These are phyloP conservation scores for Pythium graminicola DNA, from an alignment of 352 stramenopile species.

Conservation along the genomic window DNA sequence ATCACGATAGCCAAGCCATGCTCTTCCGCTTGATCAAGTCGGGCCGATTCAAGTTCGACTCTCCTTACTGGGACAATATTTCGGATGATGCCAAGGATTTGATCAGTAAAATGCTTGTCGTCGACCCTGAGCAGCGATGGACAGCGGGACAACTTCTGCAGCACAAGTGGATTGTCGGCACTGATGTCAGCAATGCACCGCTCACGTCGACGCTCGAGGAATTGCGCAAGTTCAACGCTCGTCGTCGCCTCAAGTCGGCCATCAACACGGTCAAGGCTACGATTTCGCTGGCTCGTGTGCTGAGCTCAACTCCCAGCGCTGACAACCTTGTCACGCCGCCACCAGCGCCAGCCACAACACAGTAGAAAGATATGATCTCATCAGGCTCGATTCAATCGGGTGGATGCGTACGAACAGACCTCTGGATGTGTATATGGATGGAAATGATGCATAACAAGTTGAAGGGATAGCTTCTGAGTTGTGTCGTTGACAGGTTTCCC, in stretches of 20 bases:
- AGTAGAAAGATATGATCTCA: slow-evolving; percentile 8
- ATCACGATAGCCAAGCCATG: slow-evolving; percentile 88
- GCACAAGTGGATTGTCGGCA: slow-evolving; percentile 87
- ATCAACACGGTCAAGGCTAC: slow-evolving; percentile 87
- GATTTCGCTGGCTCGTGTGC: slow-evolving; percentile 67
- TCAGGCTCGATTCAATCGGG: too few species aligned
- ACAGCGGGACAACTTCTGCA: slow-evolving; percentile 61
- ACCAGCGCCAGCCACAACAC: slow-evolving; percentile 8
- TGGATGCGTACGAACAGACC: not conserved
- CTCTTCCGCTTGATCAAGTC: slow-evolving; percentile 76
- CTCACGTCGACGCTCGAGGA: slow-evolving; percentile 84
- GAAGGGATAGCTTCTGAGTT: not conserved
- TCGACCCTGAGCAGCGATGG: slow-evolving; percentile 77
- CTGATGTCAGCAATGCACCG: slow-evolving; percentile 55
- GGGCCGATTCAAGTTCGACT: slow-evolving; percentile 89
- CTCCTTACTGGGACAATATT: slow-evolving; percentile 93
- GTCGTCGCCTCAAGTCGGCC: slow-evolving; percentile 91
- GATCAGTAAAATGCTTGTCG: slow-evolving; percentile 88
- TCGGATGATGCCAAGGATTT: slow-evolving; percentile 93
- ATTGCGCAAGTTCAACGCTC: slow-evolving; percentile 91
- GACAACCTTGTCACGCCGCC: slow-evolving; percentile 27
- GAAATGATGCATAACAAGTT: not conserved
- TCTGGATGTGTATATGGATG: slow-evolving; percentile 6
- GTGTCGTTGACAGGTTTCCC: not conserved
- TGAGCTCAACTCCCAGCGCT: slow-evolving; percentile 28